phyloP scores from a whole-genome alignment of 495 filamentous ascomycete genomes.

The Cercophora newfieldiana region DNA sequence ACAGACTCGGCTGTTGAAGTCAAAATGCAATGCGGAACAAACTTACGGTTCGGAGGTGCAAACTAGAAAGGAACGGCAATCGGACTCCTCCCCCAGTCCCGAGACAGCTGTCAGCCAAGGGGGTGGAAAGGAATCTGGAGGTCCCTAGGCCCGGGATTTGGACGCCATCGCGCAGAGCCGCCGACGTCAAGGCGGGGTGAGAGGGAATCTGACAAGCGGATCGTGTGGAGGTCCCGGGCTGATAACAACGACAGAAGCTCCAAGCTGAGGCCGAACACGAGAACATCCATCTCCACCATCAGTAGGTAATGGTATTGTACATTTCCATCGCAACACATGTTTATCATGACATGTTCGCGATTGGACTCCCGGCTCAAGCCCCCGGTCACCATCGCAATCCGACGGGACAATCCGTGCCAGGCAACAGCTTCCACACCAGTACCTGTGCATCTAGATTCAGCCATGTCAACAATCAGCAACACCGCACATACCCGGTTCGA shows the following conservation, averaged over 20 bases:
- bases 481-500: not conserved
- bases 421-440: too few species aligned
- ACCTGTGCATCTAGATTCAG: not conserved
- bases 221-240: not conserved
- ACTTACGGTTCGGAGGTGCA: not conserved
- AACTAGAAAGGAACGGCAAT: not conserved
- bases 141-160: not conserved
- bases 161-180: constrained; percentile 12
- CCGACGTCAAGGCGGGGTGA: constrained; percentile 18
- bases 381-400: not conserved
- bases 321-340: not conserved
- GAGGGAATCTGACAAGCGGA: not conserved
- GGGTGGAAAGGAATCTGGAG: not conserved
- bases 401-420: too few species aligned
- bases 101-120: constrained; percentile 9
- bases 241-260: not conserved
- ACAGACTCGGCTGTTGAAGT: not conserved
- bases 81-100: not conserved
- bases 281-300: not conserved
- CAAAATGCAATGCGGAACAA: not conserved
- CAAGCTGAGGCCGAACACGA: not conserved
- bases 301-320: not conserved
- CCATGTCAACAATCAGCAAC: not conserved
- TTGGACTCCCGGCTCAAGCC: not conserved
- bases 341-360: not conserved